Evolutionary conservation across 2,329 filamentous ascomycete species (phyloP).

Genomic region (Pseudophaeomoniella oleicola): DNA sequence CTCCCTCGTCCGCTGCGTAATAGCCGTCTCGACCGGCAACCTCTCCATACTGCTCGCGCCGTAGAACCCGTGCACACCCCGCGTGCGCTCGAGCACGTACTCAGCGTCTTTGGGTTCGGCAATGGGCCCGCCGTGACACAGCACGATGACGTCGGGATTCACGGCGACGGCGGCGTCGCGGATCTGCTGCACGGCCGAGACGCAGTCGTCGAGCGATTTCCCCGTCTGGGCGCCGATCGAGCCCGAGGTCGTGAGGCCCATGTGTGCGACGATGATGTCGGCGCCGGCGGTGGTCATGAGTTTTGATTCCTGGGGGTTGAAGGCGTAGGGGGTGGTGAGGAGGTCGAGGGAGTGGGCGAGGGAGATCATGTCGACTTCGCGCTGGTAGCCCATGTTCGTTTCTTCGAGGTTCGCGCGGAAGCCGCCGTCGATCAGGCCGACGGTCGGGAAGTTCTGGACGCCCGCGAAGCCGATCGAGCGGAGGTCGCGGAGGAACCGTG

Average conservation of each 20-base stretch:
- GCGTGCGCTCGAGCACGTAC: conserved; percentile 45
- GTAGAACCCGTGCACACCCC: conserved; percentile 56
- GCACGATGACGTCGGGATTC: conserved; percentile 45
- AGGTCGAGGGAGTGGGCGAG: conserved; percentile 45
- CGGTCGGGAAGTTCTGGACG: conserved; percentile 55
- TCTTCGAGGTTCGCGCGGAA: conserved; percentile 57
- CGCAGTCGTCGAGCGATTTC: conserved; percentile 49
- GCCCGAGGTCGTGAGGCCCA: conserved; percentile 51
- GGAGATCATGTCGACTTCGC: conserved; percentile 53
- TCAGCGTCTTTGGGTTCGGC: conserved; percentile 48
- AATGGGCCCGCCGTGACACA: conserved; percentile 60
- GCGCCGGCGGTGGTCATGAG: conserved; percentile 51
- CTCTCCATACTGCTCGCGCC: conserved; percentile 58
- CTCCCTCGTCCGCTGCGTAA: conserved; percentile 39
- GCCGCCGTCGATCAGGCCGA: conserved; percentile 53
- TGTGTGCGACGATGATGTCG: conserved; percentile 53
- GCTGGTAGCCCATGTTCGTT: conserved; percentile 54
- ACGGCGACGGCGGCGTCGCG: conserved; percentile 43
- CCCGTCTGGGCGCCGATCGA: conserved; percentile 46
- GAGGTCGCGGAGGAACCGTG: conserved; percentile 44
- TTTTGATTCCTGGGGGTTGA: conserved; percentile 45
- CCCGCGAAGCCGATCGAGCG: conserved; percentile 51
- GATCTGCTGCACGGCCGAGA: conserved; percentile 47
- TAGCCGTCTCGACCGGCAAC: conserved; percentile 52
- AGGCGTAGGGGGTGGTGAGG: conserved; percentile 57